These are phyloP conservation scores for Gynostemma pentaphyllum DNA, from an alignment of 306 rosid species.

Conservation along the genomic window DNA sequence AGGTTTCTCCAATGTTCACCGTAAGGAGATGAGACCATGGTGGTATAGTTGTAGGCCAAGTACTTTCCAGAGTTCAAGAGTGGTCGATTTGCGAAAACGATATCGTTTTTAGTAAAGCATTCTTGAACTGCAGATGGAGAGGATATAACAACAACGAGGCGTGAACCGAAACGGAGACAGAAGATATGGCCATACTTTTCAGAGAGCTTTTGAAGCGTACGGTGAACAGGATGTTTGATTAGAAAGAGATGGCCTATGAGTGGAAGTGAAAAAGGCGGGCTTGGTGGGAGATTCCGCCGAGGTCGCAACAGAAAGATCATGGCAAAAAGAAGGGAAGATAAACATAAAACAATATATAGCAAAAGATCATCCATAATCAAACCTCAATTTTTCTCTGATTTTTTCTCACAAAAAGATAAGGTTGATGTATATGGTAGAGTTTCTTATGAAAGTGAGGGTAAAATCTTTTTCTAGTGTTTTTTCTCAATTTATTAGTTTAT, in stretches of 20 bases:
- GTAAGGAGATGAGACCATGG: neutral
- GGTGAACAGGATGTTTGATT: neutral
- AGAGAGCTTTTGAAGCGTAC: neutral
- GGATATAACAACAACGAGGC: neutral
- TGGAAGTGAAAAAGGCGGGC: neutral
- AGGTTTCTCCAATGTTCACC: conserved; percentile 4
- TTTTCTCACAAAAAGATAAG: no score
- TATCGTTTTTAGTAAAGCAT: neutral
- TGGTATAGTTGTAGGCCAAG: neutral
- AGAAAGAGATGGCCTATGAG: neutral
- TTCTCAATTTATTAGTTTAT: no score
- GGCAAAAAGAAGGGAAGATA: neutral
- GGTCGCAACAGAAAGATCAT: neutral
- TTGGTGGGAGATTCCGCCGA: neutral
- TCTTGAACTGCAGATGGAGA: neutral
- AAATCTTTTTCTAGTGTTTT: no score
- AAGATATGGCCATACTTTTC: neutral
- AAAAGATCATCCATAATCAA: neutral
- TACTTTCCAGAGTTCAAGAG: neutral
- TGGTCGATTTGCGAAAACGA: neutral
- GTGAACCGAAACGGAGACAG: neutral
- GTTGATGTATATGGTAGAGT: no score
- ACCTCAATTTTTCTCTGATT: no score
- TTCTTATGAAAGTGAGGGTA: no score
- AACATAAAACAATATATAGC: neutral